Conservation (phyloP, 2,329 filamentous ascomycete genomes). For the Talaromyces sp. region DNA sequence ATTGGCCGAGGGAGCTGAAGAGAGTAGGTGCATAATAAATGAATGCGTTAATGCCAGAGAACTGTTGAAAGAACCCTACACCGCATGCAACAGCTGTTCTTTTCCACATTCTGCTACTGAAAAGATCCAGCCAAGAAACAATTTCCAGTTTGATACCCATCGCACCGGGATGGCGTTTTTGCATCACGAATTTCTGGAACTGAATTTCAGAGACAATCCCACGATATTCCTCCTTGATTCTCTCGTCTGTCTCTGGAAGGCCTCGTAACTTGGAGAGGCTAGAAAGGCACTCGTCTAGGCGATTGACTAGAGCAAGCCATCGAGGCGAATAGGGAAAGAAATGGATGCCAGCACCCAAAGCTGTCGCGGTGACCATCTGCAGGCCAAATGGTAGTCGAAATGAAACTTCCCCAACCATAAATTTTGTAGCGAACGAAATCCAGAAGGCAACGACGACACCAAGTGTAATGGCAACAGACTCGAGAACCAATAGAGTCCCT, state of each 20-base stretch:
- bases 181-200: slow-evolving; percentile 2
- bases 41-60: slow-evolving; percentile 39
- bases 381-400: slow-evolving; percentile 33
- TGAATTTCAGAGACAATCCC: slow-evolving; percentile 26
- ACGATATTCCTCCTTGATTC: slow-evolving; percentile 44
- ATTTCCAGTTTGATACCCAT: background rate
- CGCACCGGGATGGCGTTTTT: background rate
- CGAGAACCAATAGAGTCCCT: slow-evolving; percentile 16
- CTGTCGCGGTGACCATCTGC: slow-evolving; percentile 38
- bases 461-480: slow-evolving; percentile 11
- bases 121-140: background rate
- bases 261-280: slow-evolving; percentile 36
- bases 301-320: slow-evolving; percentile 35
- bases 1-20: background rate
- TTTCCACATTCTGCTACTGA: background rate
- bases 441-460: slow-evolving; percentile 2
- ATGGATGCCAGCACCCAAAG: slow-evolving; percentile 38
- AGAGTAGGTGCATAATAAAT: slow-evolving; percentile 48
- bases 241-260: slow-evolving; percentile 39
- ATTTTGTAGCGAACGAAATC: background rate
- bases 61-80: background rate
- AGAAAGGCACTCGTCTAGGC: slow-evolving; percentile 36
- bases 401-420: background rate
- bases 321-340: slow-evolving; percentile 43
- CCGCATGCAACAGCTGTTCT: background rate